Evolutionary conservation across 106 monocot genomes (phyloP).

Genomic region (Ottelia alismoides): DNA sequence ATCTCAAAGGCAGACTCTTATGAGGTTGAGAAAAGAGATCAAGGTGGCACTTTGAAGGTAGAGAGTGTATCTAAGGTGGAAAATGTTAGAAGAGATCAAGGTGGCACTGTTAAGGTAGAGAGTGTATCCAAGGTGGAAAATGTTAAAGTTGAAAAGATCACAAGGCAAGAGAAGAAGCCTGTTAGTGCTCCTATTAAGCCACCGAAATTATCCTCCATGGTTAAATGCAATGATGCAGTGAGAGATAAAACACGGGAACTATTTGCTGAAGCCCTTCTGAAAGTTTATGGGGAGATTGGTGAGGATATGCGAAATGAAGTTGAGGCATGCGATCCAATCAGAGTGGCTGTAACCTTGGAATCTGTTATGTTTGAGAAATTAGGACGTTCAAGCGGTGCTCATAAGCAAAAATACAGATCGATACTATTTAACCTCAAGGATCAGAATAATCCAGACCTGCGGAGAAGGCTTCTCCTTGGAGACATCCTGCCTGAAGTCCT

Average conservation of each 20-base stretch:
- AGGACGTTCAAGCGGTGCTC: conserved; percentile 54
- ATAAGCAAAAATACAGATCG: conserved; percentile 68
- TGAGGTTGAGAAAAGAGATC: conserved; percentile 17
- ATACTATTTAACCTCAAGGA: conserved; percentile 95
- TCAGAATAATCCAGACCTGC: conserved; percentile 75
- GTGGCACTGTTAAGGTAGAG: neutral
- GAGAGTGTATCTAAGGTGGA: neutral
- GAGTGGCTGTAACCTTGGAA: conserved; percentile 64
- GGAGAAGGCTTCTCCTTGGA: conserved; percentile 78
- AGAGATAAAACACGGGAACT: conserved; percentile 69
- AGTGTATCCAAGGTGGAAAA: conserved; percentile 4
- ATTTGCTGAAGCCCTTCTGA: conserved; percentile 59
- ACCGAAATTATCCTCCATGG: conserved; percentile 45
- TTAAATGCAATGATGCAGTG: conserved; percentile 62
- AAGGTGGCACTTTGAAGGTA: neutral
- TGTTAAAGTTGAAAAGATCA: conserved; percentile 8
- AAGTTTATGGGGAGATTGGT: conserved; percentile 44
- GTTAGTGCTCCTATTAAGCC: conserved; percentile 6
- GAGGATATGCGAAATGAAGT: conserved; percentile 47
- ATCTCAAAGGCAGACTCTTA: conserved; percentile 6
- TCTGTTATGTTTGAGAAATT: conserved; percentile 64
- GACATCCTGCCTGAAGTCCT: conserved; percentile 43
- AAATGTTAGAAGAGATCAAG: neutral
- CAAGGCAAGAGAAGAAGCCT: conserved; percentile 2
- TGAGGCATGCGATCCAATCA: conserved; percentile 57